These are phyloP conservation scores for Euptelea pleiosperma DNA, from an alignment of 164 flowering plant genomes.

Conservation along the genomic window DNA sequence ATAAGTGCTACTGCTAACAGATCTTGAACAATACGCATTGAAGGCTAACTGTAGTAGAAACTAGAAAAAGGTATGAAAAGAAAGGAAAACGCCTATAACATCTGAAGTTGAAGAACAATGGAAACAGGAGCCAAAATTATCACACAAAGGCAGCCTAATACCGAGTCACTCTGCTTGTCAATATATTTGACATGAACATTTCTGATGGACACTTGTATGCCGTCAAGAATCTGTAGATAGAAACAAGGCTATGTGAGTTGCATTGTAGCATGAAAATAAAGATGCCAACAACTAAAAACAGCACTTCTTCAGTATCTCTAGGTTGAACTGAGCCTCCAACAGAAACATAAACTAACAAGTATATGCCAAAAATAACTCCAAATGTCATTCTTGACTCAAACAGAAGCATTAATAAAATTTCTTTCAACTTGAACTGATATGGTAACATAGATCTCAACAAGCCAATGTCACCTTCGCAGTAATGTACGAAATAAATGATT, in stretches of 20 bases:
- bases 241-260: background rate
- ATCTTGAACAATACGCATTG: too few relatives aligned
- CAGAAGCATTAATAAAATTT: background rate
- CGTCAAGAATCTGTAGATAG: constrained; percentile 66
- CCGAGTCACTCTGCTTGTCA: constrained; percentile 40
- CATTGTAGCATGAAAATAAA: background rate
- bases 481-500: constrained; percentile 68
- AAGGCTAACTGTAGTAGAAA: background rate
- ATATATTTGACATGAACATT: constrained; percentile 60
- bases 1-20: background rate
- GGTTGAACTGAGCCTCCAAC: background rate
- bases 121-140: background rate
- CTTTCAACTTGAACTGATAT: background rate
- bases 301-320: background rate
- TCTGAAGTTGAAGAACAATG: background rate
- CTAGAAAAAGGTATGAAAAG: background rate
- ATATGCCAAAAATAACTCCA: background rate
- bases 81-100: background rate
- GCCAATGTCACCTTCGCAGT: constrained; percentile 64
- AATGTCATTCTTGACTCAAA: background rate
- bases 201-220: constrained; percentile 74
- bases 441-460: background rate
- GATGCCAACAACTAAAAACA: background rate
- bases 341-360: background rate
- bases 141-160: constrained; percentile 12